Conservation (phyloP, 169 alveolate genomes). For the Cryptosporidium xiaoi region DNA sequence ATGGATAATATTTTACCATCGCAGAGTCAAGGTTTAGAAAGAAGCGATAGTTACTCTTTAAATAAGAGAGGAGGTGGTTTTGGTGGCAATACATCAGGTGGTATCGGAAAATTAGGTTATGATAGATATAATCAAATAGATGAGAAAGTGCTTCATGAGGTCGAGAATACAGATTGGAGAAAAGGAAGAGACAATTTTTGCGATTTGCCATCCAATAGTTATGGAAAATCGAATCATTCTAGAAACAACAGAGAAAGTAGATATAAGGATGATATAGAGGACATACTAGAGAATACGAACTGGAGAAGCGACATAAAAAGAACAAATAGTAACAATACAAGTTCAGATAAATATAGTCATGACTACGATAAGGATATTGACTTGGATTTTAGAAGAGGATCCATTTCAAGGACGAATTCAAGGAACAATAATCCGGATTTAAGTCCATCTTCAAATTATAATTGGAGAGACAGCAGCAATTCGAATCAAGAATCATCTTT, state of each 20-base stretch:
- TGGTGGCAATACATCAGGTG: too few species aligned
- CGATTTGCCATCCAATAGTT: background rate
- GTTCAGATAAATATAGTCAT: constrained; percentile 17
- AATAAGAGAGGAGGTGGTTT: constrained; percentile 1
- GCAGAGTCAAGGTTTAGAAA: constrained; percentile 65
- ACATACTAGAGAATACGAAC: constrained; percentile 22
- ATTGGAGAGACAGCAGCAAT: constrained; percentile 40
- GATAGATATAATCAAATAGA: background rate
- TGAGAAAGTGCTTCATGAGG: constrained; percentile 17
- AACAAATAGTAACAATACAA: background rate
- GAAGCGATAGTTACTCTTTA: constrained; percentile 15
- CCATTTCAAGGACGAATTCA: background rate
- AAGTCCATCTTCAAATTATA: constrained; percentile 3
- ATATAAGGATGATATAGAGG: constrained; percentile 42
- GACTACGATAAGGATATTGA: constrained; percentile 4
- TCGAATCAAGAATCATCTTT: constrained; percentile 18
- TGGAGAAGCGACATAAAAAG: constrained; percentile 61
- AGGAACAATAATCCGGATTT: constrained; percentile 1
- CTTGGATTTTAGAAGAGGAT: constrained; percentile 40
- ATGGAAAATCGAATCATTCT: background rate
- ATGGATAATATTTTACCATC: constrained; percentile 58
- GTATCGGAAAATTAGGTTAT: too few species aligned
- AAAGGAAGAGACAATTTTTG: constrained; percentile 27
- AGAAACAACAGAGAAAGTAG: background rate
- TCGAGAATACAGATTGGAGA: constrained; percentile 53